Percentiles rank a stretch among this genome's conserved stretches.
Evolutionary conservation across 2,329 filamentous ascomycete species (phyloP).

Genomic region (Fusarium mundagurra): DNA sequence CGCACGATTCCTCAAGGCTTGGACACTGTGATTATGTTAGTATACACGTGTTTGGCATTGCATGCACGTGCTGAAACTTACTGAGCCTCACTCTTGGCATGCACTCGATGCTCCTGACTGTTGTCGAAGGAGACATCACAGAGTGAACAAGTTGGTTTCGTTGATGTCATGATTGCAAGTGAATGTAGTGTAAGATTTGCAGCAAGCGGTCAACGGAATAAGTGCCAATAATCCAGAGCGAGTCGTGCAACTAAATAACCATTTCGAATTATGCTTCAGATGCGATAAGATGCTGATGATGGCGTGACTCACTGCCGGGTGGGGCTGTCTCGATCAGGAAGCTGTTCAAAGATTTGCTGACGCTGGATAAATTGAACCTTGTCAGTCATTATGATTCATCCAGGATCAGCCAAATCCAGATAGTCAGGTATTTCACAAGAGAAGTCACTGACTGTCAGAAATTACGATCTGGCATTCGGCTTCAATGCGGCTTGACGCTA

Average conservation of each 20-base stretch:
- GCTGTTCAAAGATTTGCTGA: neutral
- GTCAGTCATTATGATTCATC: neutral
- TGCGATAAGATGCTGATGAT: neutral
- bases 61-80: neutral
- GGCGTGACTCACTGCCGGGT: slow-evolving; percentile 7
- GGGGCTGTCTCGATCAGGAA: slow-evolving; percentile 5
- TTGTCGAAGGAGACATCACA: slow-evolving; percentile 8
- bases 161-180: neutral
- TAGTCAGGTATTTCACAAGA: neutral
- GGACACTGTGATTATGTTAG: neutral
- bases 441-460: slow-evolving; percentile 12
- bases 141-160: neutral
- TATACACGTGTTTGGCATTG: fast-evolving
- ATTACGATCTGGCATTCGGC: too few relatives aligned
- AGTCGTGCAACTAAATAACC: neutral
- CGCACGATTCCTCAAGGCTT: neutral
- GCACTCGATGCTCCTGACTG: slow-evolving; percentile 4
- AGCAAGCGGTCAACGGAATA: fast-evolving
- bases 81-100: slow-evolving; percentile 18
- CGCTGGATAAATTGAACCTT: neutral
- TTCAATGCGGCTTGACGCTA: neutral
- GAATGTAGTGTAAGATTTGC: neutral
- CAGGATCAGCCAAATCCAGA: neutral
- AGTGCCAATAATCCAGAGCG: fast-evolving
- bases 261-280: neutral